Evolutionary conservation across 2,329 filamentous ascomycete species (phyloP).

Genomic region (Acarospora socialis): DNA sequence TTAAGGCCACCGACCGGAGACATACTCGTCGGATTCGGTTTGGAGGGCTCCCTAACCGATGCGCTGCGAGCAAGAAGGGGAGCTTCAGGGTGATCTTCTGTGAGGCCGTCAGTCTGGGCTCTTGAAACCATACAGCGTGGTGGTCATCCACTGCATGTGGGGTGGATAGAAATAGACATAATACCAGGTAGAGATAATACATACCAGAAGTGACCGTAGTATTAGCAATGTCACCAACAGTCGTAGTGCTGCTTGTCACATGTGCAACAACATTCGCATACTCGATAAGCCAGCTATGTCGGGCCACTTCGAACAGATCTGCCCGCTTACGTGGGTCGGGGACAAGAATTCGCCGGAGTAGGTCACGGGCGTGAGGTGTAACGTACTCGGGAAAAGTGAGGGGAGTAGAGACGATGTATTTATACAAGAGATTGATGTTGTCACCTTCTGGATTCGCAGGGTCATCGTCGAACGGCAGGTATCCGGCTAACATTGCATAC

Average conservation of each 20-base stretch:
- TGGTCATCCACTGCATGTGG: slow-evolving; percentile 4
- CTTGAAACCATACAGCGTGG: slow-evolving; percentile 2
- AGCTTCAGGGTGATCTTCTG: slow-evolving; percentile 41
- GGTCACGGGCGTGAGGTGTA: slow-evolving; percentile 85
- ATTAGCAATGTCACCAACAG: slow-evolving; percentile 69
- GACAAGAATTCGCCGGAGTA: slow-evolving; percentile 83
- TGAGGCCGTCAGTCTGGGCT: slow-evolving; percentile 9
- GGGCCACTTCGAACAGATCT: slow-evolving; percentile 90
- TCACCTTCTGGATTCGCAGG: slow-evolving; percentile 96
- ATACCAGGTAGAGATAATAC: slow-evolving; percentile 14
- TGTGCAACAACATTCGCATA: slow-evolving; percentile 94
- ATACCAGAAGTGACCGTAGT: slow-evolving; percentile 51
- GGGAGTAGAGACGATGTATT: slow-evolving; percentile 95
- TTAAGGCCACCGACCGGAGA: slow-evolving; percentile 45
- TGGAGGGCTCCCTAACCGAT: slow-evolving; percentile 78
- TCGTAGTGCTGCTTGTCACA: slow-evolving; percentile 90
- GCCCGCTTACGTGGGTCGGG: slow-evolving; percentile 89
- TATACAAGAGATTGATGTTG: slow-evolving; percentile 97
- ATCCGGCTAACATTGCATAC: slow-evolving; percentile 98
- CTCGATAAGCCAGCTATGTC: slow-evolving; percentile 95
- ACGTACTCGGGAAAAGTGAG: slow-evolving; percentile 98
- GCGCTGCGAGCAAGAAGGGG: slow-evolving; percentile 65
- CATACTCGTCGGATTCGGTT: slow-evolving; percentile 35
- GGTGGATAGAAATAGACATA: no score
- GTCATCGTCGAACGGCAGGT: slow-evolving; percentile 94